Conservation (phyloP, 352 stramenopile genomes). For the Phytopythium vexans region DNA sequence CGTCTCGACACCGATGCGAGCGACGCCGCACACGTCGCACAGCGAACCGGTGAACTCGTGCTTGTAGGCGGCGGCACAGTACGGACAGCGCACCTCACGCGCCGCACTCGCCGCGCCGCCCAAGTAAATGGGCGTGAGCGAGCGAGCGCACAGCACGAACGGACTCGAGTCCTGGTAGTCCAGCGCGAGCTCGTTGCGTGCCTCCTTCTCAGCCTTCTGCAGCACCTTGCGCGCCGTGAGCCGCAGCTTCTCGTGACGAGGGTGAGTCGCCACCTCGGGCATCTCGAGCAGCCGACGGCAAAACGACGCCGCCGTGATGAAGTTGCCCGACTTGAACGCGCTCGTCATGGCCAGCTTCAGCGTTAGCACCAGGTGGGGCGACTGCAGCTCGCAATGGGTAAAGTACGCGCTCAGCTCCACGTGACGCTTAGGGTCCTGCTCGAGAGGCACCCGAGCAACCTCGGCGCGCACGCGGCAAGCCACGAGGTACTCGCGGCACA, state of each 20-base stretch:
- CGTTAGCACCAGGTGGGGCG: constrained; percentile 96
- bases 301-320: constrained; percentile 98
- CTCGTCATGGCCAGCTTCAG: constrained; percentile 99
- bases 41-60: constrained; percentile 86
- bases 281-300: constrained; percentile 98
- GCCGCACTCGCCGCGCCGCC: constrained; percentile 29
- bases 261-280: constrained; percentile 90
- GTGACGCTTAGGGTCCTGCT: constrained; percentile 83
- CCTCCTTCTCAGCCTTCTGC: constrained; percentile 98
- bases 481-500: constrained; percentile 97
- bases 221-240: constrained; percentile 97
- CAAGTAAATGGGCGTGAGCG: constrained; percentile 95
- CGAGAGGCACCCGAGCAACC: constrained; percentile 62
- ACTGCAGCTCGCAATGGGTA: constrained; percentile 98
- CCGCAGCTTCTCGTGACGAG: constrained; percentile 92
- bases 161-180: constrained; percentile 97
- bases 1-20: constrained; percentile 92
- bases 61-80: constrained; percentile 92
- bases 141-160: constrained; percentile 94
- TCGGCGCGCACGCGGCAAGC: constrained; percentile 95
- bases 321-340: constrained; percentile 99
- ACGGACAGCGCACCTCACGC: constrained; percentile 92
- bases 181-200: constrained; percentile 96
- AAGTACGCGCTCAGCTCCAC: constrained; percentile 99
- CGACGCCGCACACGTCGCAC: constrained; percentile 93